Base-by-base conservation (phyloP, 805 yeast genomes). In the Ogataea allantospora region DNA sequence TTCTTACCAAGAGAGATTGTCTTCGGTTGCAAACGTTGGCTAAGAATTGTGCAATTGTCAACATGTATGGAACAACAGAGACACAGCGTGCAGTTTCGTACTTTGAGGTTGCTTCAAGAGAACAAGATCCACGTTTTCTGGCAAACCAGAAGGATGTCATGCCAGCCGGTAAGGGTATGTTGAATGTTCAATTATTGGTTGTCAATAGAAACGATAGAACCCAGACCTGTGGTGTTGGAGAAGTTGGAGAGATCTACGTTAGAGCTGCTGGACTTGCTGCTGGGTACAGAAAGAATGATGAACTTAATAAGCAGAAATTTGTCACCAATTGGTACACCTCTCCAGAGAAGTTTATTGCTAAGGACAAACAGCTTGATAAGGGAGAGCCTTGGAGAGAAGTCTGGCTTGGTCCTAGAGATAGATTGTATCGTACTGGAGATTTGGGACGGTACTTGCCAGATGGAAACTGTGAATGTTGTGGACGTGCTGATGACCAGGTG, bases 41-140 rank as follows among this genome's bases (percentile, higher is more conserved):
- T 10, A 80, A 80, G 59, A 91, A 93, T 55, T 95, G 87, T 38
- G 70, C 65, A 58, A 91, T 93, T 57, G 95, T 93, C 50, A 93
- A 93, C 66, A 93, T 93, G 99, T 93, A 93, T 62, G 99, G 99
- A 56, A 93, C 99, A 26, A 93, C 99, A 8, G 99, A 93, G 65
- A 93, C 99, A 11, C 99, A 95, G 70, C 78, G 99, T 59, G 93
- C 99, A 2, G 99, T 93, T 17, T 89, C 98, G 0, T 93, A 77
- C 65, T 95, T 78, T 66, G 95, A 88, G 60, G 91, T 95, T 45
- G 79, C 86, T 28, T 78, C 95, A 19, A 72, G 87, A 48, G 58
- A 72, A 15, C 58, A 71, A 29, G 88, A 89, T 60, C 73, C 91
- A 16, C 66, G 75, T 16, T 89, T 85, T 62, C 71, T 93, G 58